A percentile compares a stretch with the other conserved stretches of the same genome.
Evolutionary conservation across 257 asterid genomes (phyloP).

Genomic region (Solanum stenotomum): DNA sequence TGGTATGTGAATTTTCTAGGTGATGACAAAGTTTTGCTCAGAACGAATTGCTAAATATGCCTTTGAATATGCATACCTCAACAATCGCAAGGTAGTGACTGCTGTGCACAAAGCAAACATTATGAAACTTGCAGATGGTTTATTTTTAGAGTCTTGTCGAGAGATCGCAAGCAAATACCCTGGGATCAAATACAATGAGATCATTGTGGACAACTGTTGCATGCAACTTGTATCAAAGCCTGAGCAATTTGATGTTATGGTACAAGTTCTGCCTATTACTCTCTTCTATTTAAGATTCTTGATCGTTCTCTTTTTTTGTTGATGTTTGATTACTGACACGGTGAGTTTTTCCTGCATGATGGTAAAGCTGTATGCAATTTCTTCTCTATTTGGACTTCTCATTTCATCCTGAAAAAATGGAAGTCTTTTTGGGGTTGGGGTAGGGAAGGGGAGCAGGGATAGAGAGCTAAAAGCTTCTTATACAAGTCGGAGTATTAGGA

Average conservation of each 20-base stretch:
- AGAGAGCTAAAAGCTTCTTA: not conserved
- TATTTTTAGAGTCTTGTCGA: slow-evolving; percentile 89
- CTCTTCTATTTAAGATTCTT: not conserved
- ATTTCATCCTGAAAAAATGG: not conserved
- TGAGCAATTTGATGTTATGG: slow-evolving; percentile 99
- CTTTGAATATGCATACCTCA: slow-evolving; percentile 95
- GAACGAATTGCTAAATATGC: slow-evolving; percentile 95
- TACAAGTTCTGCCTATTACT: slow-evolving; percentile 12
- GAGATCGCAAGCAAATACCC: slow-evolving; percentile 94
- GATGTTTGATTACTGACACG: not conserved
- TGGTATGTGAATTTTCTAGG: slow-evolving; percentile 31
- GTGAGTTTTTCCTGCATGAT: not conserved
- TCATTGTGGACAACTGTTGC: slow-evolving; percentile 96
- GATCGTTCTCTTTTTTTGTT: not conserved
- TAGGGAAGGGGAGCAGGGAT: not conserved
- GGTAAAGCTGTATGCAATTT: not conserved
- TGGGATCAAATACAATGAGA: slow-evolving; percentile 75
- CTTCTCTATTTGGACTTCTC: not conserved
- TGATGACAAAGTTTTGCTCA: slow-evolving; percentile 93
- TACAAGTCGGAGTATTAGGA: not conserved
- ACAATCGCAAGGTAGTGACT: slow-evolving; percentile 88
- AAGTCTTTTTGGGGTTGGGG: not conserved
- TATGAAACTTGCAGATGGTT: slow-evolving; percentile 99
- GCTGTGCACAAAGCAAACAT: slow-evolving; percentile 99
- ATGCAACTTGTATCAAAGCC: slow-evolving; percentile 99